A percentile compares a stretch with the other conserved stretches of the same genome.
These are phyloP conservation scores for Aureobasidium sp. DNA, from an alignment of 2,329 filamentous ascomycete species.

Conservation along the genomic window DNA sequence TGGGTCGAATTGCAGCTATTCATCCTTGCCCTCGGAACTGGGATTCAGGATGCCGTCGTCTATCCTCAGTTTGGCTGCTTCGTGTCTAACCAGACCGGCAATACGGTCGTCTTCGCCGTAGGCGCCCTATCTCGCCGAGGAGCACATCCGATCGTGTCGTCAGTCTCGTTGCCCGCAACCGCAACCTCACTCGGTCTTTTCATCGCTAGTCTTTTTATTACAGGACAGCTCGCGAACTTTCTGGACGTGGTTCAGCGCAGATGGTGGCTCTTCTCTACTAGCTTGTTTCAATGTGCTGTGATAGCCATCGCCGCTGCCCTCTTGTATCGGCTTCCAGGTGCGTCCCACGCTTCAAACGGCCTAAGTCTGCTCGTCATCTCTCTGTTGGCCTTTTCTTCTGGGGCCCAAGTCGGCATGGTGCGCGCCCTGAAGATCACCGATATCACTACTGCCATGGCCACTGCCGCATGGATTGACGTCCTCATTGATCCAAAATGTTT, in stretches of 20 bases:
- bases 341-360: too few species aligned
- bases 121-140: constrained; percentile 41
- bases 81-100: constrained; percentile 60
- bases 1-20: too few species aligned
- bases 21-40: constrained; percentile 4
- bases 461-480: too few species aligned
- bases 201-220: constrained; percentile 47
- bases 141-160: constrained; percentile 48
- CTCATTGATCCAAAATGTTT: too few species aligned
- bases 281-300: background rate
- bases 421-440: too few species aligned
- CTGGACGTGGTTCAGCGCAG: constrained; percentile 44
- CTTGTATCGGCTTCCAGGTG: background rate
- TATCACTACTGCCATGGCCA: too few species aligned
- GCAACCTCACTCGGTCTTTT: constrained; percentile 37
- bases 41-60: constrained; percentile 42
- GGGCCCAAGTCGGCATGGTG: too few species aligned
- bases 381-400: too few species aligned
- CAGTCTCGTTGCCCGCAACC: constrained; percentile 36
- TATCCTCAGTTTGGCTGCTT: constrained; percentile 58
- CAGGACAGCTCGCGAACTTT: constrained; percentile 51
- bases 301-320: background rate
- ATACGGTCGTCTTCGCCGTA: constrained; percentile 55
- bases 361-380: too few species aligned
- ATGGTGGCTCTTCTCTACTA: constrained; percentile 45